Conservation (phyloP, 768 basidiomycete species). For the Hortiboletus flavorubellus region DNA sequence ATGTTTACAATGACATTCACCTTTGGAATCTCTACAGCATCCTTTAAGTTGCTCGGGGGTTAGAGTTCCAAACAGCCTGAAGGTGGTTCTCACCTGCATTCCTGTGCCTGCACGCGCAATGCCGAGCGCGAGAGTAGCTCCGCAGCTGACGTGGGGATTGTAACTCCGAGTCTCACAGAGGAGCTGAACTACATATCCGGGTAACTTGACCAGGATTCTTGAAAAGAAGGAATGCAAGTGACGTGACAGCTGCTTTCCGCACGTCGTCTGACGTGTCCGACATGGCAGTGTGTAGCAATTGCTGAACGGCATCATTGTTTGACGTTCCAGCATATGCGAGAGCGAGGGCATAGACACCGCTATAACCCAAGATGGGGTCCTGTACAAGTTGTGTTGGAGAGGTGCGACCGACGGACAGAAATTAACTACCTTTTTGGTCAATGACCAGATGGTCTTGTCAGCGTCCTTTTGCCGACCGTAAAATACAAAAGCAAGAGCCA, state of each 20-base stretch:
- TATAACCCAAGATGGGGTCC: constrained; percentile 98
- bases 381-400: constrained; percentile 31
- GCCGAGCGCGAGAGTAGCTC: constrained; percentile 93
- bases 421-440: constrained; percentile 76
- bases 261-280: constrained; percentile 99
- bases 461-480: constrained; percentile 94
- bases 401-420: background rate
- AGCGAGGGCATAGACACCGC: constrained; percentile 95
- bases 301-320: constrained; percentile 89
- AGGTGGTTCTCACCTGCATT: constrained; percentile 59
- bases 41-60: constrained; percentile 41
- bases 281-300: constrained; percentile 92
- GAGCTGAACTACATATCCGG: constrained; percentile 91
- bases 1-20: constrained; percentile 97
- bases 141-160: constrained; percentile 97
- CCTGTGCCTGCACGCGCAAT: constrained; percentile 98
- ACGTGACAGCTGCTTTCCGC: constrained; percentile 92
- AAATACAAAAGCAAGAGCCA: constrained; percentile 89
- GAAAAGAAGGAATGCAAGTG: constrained; percentile 94
- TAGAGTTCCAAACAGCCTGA: background rate
- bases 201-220: constrained; percentile 96
- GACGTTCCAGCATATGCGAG: constrained; percentile 96
- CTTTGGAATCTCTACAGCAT: constrained; percentile 93
- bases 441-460: constrained; percentile 69
- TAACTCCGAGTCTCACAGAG: constrained; percentile 98